A percentile compares a stretch with the other conserved stretches of the same genome.
These are phyloP conservation scores for Epithele typhae DNA, from an alignment of 768 basidiomycete genomes.

Conservation along the genomic window DNA sequence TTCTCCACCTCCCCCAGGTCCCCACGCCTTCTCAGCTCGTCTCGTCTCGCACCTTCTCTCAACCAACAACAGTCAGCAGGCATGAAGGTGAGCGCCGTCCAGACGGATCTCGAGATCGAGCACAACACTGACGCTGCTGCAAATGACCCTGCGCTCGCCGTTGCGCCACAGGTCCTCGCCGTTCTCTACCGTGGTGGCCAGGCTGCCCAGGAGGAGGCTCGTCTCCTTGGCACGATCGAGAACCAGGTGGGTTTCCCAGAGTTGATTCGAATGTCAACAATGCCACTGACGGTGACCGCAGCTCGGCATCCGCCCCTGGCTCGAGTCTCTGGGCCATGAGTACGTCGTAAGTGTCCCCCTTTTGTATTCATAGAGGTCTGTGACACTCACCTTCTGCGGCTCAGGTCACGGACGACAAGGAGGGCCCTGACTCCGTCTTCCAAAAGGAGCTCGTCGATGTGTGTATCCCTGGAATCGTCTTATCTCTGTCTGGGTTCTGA, in stretches of 20 bases:
- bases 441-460: conserved; percentile 81
- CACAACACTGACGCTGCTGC: no score
- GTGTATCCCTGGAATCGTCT: conserved; percentile 28
- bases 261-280: background rate
- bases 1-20: conserved; percentile 11
- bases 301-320: conserved; percentile 72
- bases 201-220: conserved; percentile 64
- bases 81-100: conserved; percentile 17
- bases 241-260: conserved; percentile 49
- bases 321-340: conserved; percentile 71
- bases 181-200: conserved; percentile 68
- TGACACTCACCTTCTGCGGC: background rate
- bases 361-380: background rate
- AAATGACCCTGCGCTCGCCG: background rate
- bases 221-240: conserved; percentile 76
- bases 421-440: conserved; percentile 76
- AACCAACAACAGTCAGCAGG: conserved; percentile 5
- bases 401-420: conserved; percentile 77
- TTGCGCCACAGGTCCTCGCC: conserved; percentile 53
- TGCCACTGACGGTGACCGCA: conserved; percentile 20
- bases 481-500: background rate
- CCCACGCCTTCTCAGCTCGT: conserved; percentile 16
- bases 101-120: no score
- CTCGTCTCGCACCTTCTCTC: conserved; percentile 11
- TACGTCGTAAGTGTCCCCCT: conserved; percentile 53